phyloP scores from a whole-genome alignment of 176 grass and related monocot genomes.

The Triticum timopheevii region DNA sequence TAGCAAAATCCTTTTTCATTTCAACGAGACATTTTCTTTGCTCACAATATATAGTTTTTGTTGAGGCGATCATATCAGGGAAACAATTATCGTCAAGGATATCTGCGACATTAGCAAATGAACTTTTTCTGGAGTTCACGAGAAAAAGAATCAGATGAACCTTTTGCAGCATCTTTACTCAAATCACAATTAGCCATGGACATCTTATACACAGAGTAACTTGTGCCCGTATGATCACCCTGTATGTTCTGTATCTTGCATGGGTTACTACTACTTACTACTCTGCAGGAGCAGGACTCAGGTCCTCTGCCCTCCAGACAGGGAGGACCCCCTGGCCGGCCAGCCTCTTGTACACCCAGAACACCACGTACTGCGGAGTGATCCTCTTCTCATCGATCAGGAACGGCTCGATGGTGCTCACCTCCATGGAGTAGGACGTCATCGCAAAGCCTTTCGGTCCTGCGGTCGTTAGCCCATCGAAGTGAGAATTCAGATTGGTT shows the following conservation, averaged over 20 bases:
- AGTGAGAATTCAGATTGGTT: not conserved
- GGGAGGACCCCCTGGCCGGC: conserved; percentile 89
- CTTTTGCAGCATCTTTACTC: conserved; percentile 6
- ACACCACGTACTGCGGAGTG: conserved; percentile 59
- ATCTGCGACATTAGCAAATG: no score
- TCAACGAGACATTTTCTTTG: not conserved
- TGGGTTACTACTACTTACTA: not conserved
- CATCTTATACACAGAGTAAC: conserved; percentile 22
- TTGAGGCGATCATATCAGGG: not conserved
- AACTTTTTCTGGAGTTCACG: no score
- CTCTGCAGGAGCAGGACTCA: conserved; percentile 1
- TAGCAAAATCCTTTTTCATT: not conserved
- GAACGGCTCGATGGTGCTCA: conserved; percentile 93
- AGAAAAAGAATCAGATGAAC: not conserved
- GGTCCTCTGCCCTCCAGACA: conserved; percentile 57
- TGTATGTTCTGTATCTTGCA: not conserved
- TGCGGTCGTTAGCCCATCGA: conserved; percentile 9
- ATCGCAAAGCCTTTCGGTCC: conserved; percentile 91
- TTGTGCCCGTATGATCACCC: not conserved
- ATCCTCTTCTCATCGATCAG: conserved; percentile 87
- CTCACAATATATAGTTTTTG: not conserved
- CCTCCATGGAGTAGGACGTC: conserved; percentile 61
- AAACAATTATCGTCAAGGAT: not conserved
- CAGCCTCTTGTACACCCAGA: conserved; percentile 94
- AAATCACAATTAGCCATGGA: conserved; percentile 9